A percentile compares a stretch with the other conserved stretches of the same genome.
phyloP scores from a whole-genome alignment of 2,329 filamentous ascomycete species.

The Aureobasidium sp. region DNA sequence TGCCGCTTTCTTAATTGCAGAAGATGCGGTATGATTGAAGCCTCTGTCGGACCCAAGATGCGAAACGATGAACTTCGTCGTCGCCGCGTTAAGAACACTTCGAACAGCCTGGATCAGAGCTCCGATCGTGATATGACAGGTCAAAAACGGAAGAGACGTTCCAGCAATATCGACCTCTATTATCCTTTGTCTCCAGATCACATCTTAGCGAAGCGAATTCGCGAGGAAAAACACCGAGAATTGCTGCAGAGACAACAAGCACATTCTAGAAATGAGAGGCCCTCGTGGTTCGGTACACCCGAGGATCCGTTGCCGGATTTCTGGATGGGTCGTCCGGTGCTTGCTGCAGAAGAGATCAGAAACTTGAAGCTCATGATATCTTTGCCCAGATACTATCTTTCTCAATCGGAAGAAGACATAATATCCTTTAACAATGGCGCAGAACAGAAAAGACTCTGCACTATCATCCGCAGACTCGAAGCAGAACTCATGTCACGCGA shows the following conservation, averaged over 20 bases:
- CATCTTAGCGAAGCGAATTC: not conserved
- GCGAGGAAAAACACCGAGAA: not conserved
- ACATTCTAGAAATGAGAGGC: not conserved
- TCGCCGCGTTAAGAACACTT: not conserved
- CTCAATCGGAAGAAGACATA: not conserved
- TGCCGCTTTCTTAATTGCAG: not conserved
- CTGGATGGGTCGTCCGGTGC: conserved; percentile 1
- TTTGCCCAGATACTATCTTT: not conserved
- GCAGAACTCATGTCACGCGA: not conserved
- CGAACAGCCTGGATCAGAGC: not conserved
- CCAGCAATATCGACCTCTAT: not conserved
- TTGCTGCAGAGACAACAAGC: not conserved
- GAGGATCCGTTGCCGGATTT: not conserved
- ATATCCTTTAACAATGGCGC: not conserved
- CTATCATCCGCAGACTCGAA: not conserved
- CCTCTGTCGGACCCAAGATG: not conserved
- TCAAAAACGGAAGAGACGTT: not conserved
- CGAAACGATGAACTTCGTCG: not conserved
- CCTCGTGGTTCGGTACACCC: not conserved
- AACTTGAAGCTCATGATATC: not conserved
- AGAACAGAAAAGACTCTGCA: not conserved
- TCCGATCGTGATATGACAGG: not conserved
- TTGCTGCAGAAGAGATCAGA: not conserved
- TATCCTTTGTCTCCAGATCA: not conserved
- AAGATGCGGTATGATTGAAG: not conserved